Conservation (phyloP, 2,329 filamentous ascomycete species). For the Fusarium mangiferae region DNA sequence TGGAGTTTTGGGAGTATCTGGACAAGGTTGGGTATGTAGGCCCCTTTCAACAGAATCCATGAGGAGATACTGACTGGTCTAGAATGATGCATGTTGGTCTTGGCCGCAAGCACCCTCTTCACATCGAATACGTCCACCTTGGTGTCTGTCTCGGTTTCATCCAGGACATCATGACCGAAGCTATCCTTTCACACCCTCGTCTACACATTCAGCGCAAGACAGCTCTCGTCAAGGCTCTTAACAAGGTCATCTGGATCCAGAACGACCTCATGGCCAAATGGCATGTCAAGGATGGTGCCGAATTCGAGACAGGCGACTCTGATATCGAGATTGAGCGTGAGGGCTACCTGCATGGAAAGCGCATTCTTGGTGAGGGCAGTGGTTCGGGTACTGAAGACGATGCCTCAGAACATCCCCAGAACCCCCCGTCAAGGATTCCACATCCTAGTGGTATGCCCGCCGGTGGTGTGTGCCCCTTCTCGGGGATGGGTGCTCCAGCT, state of each 20-base stretch:
- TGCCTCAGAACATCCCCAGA: constrained; percentile 29
- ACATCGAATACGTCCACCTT: constrained; percentile 85
- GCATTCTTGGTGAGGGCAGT: constrained; percentile 58
- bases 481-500: constrained; percentile 37
- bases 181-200: constrained; percentile 76
- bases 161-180: constrained; percentile 80
- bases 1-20: constrained; percentile 86
- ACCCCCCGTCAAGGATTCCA: constrained; percentile 19
- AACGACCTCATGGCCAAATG: constrained; percentile 88
- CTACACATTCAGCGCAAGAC: constrained; percentile 76
- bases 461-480: constrained; percentile 42
- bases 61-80: neutral
- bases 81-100: constrained; percentile 85
- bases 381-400: constrained; percentile 34
- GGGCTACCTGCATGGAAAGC: constrained; percentile 72
- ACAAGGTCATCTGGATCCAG: constrained; percentile 88
- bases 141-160: constrained; percentile 78
- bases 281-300: constrained; percentile 77
- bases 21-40: constrained; percentile 78
- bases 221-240: constrained; percentile 77
- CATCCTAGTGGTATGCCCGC: constrained; percentile 28
- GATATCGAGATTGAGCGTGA: constrained; percentile 67
- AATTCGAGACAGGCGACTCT: constrained; percentile 60
- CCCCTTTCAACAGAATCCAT: neutral
- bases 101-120: constrained; percentile 75